Percentiles rank a stretch among this genome's conserved stretches.
These are phyloP conservation scores for Phytopythium sindhum DNA, from an alignment of 352 stramenopile species.

Conservation along the genomic window DNA sequence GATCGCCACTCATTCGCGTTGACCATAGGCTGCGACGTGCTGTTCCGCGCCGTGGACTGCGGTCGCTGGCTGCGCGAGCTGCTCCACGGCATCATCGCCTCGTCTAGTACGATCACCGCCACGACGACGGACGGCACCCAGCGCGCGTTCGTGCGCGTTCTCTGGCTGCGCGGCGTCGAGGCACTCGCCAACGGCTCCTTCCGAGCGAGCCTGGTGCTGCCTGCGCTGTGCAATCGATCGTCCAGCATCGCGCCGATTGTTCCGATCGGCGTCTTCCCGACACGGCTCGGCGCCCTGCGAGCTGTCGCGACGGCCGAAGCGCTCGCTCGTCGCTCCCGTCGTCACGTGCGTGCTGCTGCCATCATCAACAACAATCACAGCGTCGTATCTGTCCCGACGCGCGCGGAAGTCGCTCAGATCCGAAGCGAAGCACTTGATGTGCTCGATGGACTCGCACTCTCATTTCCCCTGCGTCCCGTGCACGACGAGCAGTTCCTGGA, in stretches of 20 bases:
- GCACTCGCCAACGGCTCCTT: slow-evolving; percentile 64
- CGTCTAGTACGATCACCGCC: slow-evolving; percentile 21
- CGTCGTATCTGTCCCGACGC: slow-evolving; percentile 18
- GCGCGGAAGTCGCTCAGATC: slow-evolving; percentile 32
- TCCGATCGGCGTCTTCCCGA: slow-evolving; percentile 51
- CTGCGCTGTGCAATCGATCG: slow-evolving; percentile 25
- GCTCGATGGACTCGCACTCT: slow-evolving; percentile 35
- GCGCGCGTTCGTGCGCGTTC: slow-evolving; percentile 48
- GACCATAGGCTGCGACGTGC: slow-evolving; percentile 39
- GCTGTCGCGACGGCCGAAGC: slow-evolving; percentile 54
- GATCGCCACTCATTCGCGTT: slow-evolving; percentile 6
- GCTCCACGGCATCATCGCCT: slow-evolving; percentile 41
- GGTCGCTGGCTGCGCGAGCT: slow-evolving; percentile 50
- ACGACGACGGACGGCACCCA: slow-evolving; percentile 11
- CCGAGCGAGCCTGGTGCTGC: slow-evolving; percentile 43
- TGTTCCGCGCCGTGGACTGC: slow-evolving; percentile 49
- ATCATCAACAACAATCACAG: background rate
- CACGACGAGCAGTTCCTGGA: slow-evolving; percentile 44
- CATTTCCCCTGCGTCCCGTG: slow-evolving; percentile 26
- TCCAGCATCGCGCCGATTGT: slow-evolving; percentile 13
- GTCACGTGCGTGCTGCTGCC: background rate
- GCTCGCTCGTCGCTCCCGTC: slow-evolving; percentile 25
- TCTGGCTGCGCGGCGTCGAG: slow-evolving; percentile 69
- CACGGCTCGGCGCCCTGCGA: slow-evolving; percentile 49
- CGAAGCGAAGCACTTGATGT: slow-evolving; percentile 35